Evolutionary conservation across 305 asterid genomes (phyloP).

Genomic region (Fraxinus nigra): DNA sequence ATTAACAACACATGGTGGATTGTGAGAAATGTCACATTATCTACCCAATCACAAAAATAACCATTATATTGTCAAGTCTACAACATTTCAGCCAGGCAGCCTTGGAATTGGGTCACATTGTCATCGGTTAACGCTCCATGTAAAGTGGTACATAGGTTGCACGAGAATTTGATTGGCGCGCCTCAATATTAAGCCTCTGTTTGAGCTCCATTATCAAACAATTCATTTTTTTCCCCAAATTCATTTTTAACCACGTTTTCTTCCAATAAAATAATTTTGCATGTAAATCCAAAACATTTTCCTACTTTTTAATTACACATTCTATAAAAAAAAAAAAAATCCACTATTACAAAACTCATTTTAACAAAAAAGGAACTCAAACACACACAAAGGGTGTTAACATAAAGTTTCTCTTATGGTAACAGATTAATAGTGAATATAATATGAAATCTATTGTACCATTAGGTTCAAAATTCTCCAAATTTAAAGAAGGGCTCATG

Average conservation of each 20-base stretch:
- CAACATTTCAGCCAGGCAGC: background rate
- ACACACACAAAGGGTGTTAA: background rate
- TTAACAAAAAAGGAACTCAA: background rate
- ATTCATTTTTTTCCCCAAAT: background rate
- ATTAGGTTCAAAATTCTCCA: background rate
- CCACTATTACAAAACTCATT: background rate
- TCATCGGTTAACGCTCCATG: background rate
- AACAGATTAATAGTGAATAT: background rate
- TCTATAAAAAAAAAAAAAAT: too few relatives aligned
- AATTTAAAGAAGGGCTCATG: constrained; percentile 5
- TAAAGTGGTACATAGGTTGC: background rate
- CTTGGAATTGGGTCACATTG: background rate
- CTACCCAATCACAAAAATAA: background rate
- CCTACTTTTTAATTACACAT: background rate
- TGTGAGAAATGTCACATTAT: background rate
- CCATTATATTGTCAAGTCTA: background rate
- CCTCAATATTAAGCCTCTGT: background rate
- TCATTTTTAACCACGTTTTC: background rate
- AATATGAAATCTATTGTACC: background rate
- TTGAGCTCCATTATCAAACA: background rate
- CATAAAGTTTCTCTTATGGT: background rate
- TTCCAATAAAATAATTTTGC: background rate
- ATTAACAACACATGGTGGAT: background rate
- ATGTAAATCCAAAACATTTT: background rate
- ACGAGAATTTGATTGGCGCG: background rate